Evolutionary conservation across 371 early-diverging fungal species (phyloP).

Genomic region (Mucor lusitanicus): DNA sequence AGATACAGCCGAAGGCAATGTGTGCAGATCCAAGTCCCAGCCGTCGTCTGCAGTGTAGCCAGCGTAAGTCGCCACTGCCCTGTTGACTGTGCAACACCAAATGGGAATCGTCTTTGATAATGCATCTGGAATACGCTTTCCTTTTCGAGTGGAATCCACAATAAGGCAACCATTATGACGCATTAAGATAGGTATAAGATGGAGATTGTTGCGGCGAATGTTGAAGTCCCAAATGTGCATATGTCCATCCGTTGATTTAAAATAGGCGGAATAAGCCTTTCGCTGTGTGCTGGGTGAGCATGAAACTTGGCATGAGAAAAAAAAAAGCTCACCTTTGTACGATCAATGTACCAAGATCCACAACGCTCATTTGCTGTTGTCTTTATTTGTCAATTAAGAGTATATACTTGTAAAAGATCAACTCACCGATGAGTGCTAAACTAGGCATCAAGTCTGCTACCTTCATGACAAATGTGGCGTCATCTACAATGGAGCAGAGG

Average conservation of each 20-base stretch:
- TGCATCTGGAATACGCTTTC: slow-evolving; percentile 84
- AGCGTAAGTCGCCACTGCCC: slow-evolving; percentile 36
- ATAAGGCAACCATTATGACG: slow-evolving; percentile 71
- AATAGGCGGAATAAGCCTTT: slow-evolving; percentile 72
- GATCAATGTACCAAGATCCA: slow-evolving; percentile 83
- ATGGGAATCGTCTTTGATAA: slow-evolving; percentile 87
- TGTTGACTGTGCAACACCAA: slow-evolving; percentile 82
- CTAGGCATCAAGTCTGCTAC: slow-evolving; percentile 57
- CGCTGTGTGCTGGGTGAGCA: slow-evolving; percentile 30
- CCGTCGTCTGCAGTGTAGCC: background rate
- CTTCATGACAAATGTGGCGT: slow-evolving; percentile 70
- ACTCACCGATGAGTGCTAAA: slow-evolving; percentile 66
- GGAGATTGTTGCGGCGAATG: slow-evolving; percentile 75
- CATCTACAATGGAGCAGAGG: slow-evolving; percentile 76
- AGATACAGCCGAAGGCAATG: slow-evolving; percentile 66
- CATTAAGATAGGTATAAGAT: slow-evolving; percentile 62
- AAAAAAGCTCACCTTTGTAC: slow-evolving; percentile 40
- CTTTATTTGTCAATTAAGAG: background rate
- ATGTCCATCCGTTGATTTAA: slow-evolving; percentile 93
- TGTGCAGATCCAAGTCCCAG: slow-evolving; percentile 69
- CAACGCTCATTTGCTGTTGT: slow-evolving; percentile 76
- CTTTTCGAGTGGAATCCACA: slow-evolving; percentile 86
- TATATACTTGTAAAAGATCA: background rate
- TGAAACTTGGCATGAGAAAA: background rate
- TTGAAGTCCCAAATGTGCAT: slow-evolving; percentile 83